These are phyloP conservation scores for Firmiana major DNA, from an alignment of 345 rosid species.

Conservation along the genomic window DNA sequence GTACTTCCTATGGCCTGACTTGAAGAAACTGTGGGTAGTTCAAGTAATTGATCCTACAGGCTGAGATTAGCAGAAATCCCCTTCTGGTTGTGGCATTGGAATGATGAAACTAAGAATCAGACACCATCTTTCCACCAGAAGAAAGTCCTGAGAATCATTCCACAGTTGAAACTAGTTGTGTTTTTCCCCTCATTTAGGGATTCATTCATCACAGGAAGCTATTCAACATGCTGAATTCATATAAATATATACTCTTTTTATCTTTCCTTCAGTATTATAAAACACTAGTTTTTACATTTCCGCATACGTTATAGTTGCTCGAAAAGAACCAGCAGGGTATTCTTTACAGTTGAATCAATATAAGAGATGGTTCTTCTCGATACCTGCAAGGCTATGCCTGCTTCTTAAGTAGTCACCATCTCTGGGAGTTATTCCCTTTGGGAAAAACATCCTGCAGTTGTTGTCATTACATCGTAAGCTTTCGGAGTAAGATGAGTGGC, in stretches of 20 bases:
- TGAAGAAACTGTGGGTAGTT: no score
- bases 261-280: conserved; percentile 16
- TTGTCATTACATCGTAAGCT: conserved; percentile 4
- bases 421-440: conserved; percentile 23
- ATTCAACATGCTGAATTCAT: conserved; percentile 3
- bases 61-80: not conserved
- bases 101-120: not conserved
- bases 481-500: conserved; percentile 31
- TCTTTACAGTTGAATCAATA: conserved; percentile 28
- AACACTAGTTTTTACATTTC: conserved; percentile 10
- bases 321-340: conserved; percentile 15
- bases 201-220: not conserved
- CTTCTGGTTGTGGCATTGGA: no score
- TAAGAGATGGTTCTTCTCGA: conserved; percentile 13
- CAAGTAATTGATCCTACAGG: no score
- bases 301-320: conserved; percentile 11
- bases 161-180: no score
- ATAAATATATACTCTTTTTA: conserved; percentile 7
- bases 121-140: no score
- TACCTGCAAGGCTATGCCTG: conserved; percentile 9
- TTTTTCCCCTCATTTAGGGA: not conserved
- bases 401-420: conserved; percentile 10
- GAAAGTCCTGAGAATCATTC: not conserved
- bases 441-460: conserved; percentile 13
- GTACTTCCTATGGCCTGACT: not conserved